phyloP scores from a whole-genome alignment of 345 rosid species.

The Erucastrum elatum region DNA sequence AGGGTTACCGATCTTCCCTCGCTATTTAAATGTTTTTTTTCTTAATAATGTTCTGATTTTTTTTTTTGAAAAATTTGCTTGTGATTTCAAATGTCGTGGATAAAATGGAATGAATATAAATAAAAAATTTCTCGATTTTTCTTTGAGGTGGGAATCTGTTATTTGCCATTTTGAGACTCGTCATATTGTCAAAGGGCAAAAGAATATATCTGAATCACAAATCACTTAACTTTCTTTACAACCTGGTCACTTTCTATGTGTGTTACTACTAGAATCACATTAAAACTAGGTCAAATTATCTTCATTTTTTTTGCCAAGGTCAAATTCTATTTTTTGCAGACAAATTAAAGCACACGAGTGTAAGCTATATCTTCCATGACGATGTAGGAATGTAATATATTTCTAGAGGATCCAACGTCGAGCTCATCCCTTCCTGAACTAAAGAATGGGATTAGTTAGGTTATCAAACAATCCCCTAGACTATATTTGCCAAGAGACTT shows the following conservation, averaged over 20 bases:
- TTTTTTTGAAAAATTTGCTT: not conserved
- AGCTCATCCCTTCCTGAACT: not conserved
- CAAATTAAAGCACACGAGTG: not conserved
- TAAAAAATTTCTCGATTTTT: not conserved
- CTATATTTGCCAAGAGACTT: too few relatives aligned
- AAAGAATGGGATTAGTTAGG: not conserved
- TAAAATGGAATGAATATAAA: constrained; percentile 10
- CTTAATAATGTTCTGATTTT: not conserved
- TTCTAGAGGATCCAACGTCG: not conserved
- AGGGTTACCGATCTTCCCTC: not conserved
- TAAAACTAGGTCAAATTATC: not conserved
- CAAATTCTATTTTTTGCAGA: not conserved
- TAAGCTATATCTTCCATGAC: not conserved
- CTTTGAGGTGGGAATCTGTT: not conserved
- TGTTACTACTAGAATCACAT: not conserved
- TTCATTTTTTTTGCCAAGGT: not conserved
- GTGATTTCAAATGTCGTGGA: not conserved
- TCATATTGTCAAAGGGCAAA: constrained; percentile 1
- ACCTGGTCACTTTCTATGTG: not conserved
- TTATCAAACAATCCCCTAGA: too few relatives aligned
- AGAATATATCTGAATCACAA: not conserved
- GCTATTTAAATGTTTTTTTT: not conserved
- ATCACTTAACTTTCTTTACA: too few relatives aligned
- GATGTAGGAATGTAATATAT: not conserved
- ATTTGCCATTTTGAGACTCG: constrained; percentile 3